A percentile compares a stretch with the other conserved stretches of the same genome.
Conservation (phyloP, 371 early-diverging fungal species). For the Circinella minor region DNA sequence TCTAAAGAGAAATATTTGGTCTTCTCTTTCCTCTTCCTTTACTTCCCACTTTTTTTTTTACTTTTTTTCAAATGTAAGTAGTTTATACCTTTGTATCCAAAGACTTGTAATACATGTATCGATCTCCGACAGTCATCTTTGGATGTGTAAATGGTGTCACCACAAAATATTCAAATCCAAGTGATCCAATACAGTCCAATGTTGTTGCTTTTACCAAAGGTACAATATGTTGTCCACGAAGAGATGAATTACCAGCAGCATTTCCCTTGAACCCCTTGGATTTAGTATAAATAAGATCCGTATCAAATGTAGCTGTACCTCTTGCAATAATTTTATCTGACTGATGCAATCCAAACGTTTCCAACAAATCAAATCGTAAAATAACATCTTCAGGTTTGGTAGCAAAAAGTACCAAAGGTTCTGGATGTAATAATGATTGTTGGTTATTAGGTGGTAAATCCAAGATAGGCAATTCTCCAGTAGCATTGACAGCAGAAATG, state of each 20-base stretch:
- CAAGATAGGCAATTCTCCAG: slow-evolving; percentile 65
- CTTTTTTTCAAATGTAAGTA: not conserved
- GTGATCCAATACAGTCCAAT: slow-evolving; percentile 63
- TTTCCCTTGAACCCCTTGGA: slow-evolving; percentile 43
- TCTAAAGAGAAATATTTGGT: too few relatives aligned
- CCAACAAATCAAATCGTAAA: slow-evolving; percentile 68
- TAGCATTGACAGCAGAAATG: slow-evolving; percentile 63
- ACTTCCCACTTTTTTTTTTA: too few relatives aligned
- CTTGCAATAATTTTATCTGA: slow-evolving; percentile 57
- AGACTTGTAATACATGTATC: slow-evolving; percentile 69
- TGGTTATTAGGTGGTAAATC: slow-evolving; percentile 60
- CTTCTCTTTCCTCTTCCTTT: too few relatives aligned
- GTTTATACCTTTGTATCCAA: slow-evolving; percentile 59
- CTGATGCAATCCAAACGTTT: slow-evolving; percentile 59
- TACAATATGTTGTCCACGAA: slow-evolving; percentile 59
- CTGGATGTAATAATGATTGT: slow-evolving; percentile 40
- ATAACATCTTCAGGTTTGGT: slow-evolving; percentile 59
- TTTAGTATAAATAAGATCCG: slow-evolving; percentile 51
- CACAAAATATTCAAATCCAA: slow-evolving; percentile 69
- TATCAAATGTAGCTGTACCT: slow-evolving; percentile 59
- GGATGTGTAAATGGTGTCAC: slow-evolving; percentile 71
- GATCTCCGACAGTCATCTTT: slow-evolving; percentile 60
- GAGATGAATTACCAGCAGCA: slow-evolving; percentile 37
- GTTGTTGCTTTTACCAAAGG: slow-evolving; percentile 59
- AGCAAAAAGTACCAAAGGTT: slow-evolving; percentile 67